A percentile compares a stretch with the other conserved stretches of the same genome.
These are phyloP conservation scores for Vigna angularis DNA, from an alignment of 306 rosid genomes.

Conservation along the genomic window DNA sequence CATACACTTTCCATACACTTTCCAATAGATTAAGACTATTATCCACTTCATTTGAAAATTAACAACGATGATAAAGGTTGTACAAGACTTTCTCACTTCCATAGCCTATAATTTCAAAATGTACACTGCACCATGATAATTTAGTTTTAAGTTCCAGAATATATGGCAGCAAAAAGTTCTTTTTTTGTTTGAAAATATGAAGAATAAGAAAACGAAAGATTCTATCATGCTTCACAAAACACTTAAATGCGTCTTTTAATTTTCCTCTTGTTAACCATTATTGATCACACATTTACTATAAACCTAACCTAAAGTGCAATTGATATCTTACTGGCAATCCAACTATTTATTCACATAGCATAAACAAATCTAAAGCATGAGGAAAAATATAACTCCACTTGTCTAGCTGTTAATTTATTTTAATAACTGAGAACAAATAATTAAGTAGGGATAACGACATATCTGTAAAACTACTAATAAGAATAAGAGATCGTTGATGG, in stretches of 20 bases:
- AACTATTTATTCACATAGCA: neutral
- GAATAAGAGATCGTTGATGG: neutral
- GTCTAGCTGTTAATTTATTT: neutral
- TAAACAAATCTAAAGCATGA: neutral
- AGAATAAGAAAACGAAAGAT: constrained; percentile 9
- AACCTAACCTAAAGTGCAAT: constrained; percentile 1
- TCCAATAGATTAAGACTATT: neutral
- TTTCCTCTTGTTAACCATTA: neutral
- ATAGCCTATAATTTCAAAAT: constrained; percentile 1
- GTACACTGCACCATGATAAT: neutral
- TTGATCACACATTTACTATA: neutral
- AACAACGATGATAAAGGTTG: neutral
- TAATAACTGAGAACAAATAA: neutral
- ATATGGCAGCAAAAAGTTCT: neutral
- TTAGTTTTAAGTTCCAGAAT: neutral
- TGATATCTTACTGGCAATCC: neutral
- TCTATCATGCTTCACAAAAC: neutral
- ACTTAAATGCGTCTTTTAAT: neutral
- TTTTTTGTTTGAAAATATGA: constrained; percentile 1
- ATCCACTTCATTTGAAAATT: constrained; percentile 20
- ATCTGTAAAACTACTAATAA: neutral
- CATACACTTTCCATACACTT: no score
- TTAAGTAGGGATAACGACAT: neutral
- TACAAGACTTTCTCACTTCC: neutral
- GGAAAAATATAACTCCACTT: neutral